A percentile compares a stretch with the other conserved stretches of the same genome.
These are phyloP conservation scores for Hericium coralloides DNA, from an alignment of 768 basidiomycete genomes.

Conservation along the genomic window DNA sequence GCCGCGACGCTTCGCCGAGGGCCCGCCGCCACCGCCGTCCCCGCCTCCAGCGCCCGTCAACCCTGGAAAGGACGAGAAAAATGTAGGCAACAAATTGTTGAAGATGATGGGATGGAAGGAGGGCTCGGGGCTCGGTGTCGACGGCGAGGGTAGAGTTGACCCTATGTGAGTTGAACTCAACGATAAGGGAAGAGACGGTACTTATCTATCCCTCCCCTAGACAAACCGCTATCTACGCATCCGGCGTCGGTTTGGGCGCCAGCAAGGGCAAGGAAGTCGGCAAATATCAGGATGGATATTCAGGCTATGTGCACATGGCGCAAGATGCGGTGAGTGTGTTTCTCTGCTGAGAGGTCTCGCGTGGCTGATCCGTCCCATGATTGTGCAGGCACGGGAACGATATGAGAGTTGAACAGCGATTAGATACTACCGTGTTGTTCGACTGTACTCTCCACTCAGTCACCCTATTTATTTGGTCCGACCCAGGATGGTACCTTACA, in stretches of 20 bases:
- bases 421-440: no score
- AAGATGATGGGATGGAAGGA: slow-evolving; percentile 99
- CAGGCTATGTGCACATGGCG: slow-evolving; percentile 64
- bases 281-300: slow-evolving; percentile 59
- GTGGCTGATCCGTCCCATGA: background rate
- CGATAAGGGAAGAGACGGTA: background rate
- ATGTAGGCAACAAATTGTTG: slow-evolving; percentile 86
- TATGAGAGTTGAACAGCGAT: slow-evolving; percentile 9
- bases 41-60: slow-evolving; percentile 57
- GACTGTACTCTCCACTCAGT: no score
- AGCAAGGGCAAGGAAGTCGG: slow-evolving; percentile 80
- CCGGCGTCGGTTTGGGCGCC: slow-evolving; percentile 87
- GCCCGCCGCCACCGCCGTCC: slow-evolving; percentile 49
- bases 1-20: slow-evolving; percentile 44
- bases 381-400: slow-evolving; percentile 16
- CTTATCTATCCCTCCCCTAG: slow-evolving; percentile 27
- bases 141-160: slow-evolving; percentile 78
- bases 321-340: slow-evolving; percentile 51
- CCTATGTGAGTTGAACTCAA: slow-evolving; percentile 54
- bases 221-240: slow-evolving; percentile 77
- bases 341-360: background rate
- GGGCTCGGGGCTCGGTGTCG: slow-evolving; percentile 77
- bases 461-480: no score
- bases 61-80: slow-evolving; percentile 73
- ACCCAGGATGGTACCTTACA: no score